phyloP scores from a whole-genome alignment of 2,329 filamentous ascomycete genomes.

The Pseudocercospora vitis region DNA sequence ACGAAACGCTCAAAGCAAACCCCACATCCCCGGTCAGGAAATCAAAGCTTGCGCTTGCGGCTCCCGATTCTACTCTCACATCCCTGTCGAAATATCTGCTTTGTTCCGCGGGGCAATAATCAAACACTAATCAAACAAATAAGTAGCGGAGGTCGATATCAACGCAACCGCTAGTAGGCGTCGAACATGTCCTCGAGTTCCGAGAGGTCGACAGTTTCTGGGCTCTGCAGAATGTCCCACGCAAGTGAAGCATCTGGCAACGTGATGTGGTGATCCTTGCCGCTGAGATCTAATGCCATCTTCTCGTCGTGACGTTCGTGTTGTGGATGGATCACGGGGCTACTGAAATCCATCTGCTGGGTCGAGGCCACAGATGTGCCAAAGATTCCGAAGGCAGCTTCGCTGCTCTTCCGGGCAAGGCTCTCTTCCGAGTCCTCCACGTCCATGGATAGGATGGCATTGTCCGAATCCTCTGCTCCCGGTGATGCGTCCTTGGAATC shows the following conservation, averaged over 20 bases:
- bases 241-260: conserved; percentile 36
- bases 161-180: conserved; percentile 39
- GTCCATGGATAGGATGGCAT: conserved; percentile 40
- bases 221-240: conserved; percentile 57
- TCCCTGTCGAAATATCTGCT: conserved; percentile 6
- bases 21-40: not conserved
- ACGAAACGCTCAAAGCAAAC: conserved; percentile 5
- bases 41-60: conserved; percentile 2
- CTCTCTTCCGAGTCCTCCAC: conserved; percentile 48
- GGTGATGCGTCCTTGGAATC: conserved; percentile 31
- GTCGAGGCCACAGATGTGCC: conserved; percentile 48
- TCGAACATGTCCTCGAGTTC: conserved; percentile 88
- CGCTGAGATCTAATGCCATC: conserved; percentile 22
- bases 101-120: not conserved
- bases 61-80: conserved; percentile 5
- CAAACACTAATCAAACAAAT: conserved; percentile 4
- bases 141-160: not conserved
- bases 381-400: conserved; percentile 52
- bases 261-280: conserved; percentile 23
- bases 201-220: conserved; percentile 86
- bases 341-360: conserved; percentile 46
- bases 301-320: conserved; percentile 24
- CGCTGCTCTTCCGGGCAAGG: conserved; percentile 51
- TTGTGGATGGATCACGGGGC: conserved; percentile 47
- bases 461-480: conserved; percentile 36